Evolutionary conservation across 495 filamentous ascomycete species (phyloP), one percentile per base, ranked within the genome.

Genomic region (Penicillium salamii): DNA sequence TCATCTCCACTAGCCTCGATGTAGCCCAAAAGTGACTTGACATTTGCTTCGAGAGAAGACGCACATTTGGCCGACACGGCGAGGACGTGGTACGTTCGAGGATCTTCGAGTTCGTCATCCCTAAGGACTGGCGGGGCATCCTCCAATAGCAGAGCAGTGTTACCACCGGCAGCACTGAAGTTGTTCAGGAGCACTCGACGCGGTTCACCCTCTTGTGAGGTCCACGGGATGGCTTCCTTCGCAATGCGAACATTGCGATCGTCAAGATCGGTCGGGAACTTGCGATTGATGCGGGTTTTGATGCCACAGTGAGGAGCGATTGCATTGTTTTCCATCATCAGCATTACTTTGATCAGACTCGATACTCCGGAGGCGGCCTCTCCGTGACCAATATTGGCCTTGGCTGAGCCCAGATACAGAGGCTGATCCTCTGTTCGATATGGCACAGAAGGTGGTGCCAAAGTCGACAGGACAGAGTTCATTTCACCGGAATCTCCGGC

Each of bases 1-100:
- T 76, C 74, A 2, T 33, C 24, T 0, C 76, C 69, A 38, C 80
- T 73, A 41, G 71, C 46, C 12, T 77, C 69, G 48, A 89, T 70
- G 66, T 79, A 86, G 7, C 36, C 20, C 3, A 49, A 17, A 0
- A 71, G 33, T 1, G 55, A 23, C 11, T 53, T 12, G 1, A 68
- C 48, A 46, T 76, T 76, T 13, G 38, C 42, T 32, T 67, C 44
- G 1, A 74, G 50, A 0, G 71, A 61, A 1, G 41, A 19, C 6
- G 24, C 13, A 7, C 53, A 26, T 8, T 73, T 72, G 11, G 69
- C 76, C 0, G 71, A 68, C 3, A 60, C 35, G 0, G 62, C 42
- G 3, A 74, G 42, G 13, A 63, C 29, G 15, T 55, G 53, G 17
- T 5, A 9, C 1, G 24, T n/a, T 7, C 53, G 53, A 3, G 46